phyloP scores from a whole-genome alignment of 2,329 filamentous ascomycete species.

The Talaromyces piceae region DNA sequence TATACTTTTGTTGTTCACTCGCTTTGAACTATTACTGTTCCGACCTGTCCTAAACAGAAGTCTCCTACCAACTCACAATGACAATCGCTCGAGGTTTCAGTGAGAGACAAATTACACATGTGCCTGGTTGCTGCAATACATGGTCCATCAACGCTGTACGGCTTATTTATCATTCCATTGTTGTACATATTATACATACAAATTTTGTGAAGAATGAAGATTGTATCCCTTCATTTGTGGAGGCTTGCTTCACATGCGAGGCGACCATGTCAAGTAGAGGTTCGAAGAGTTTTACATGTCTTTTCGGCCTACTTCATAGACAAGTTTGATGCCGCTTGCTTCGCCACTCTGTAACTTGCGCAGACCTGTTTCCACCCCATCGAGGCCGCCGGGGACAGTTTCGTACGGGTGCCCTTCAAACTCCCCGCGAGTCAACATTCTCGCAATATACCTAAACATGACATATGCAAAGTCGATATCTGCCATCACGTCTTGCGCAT shows the following conservation, averaged over 20 bases:
- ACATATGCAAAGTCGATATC: constrained; percentile 40
- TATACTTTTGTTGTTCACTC: background rate
- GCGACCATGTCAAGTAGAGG: too few species aligned
- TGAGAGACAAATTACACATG: background rate
- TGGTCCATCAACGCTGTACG: background rate
- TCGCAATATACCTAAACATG: constrained; percentile 38
- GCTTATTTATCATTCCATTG: background rate
- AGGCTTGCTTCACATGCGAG: too few species aligned
- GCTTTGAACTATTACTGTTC: background rate
- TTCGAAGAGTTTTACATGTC: too few species aligned
- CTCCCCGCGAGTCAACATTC: constrained; percentile 43
- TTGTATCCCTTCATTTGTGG: too few species aligned
- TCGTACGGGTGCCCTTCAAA: constrained; percentile 45
- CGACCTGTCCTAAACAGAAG: background rate
- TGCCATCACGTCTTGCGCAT: constrained; percentile 11
- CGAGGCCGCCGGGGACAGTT: constrained; percentile 47
- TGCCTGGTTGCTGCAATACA: background rate
- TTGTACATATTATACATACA: background rate
- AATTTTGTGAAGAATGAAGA: too few species aligned
- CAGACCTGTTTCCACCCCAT: constrained; percentile 47
- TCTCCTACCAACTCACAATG: background rate
- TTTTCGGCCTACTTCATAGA: constrained; percentile 39
- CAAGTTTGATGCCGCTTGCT: constrained; percentile 58
- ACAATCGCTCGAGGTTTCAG: background rate
- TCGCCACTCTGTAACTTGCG: constrained; percentile 51